These are phyloP conservation scores for Fusarium abutilonis DNA, from an alignment of 2,329 filamentous ascomycete species.

Conservation along the genomic window DNA sequence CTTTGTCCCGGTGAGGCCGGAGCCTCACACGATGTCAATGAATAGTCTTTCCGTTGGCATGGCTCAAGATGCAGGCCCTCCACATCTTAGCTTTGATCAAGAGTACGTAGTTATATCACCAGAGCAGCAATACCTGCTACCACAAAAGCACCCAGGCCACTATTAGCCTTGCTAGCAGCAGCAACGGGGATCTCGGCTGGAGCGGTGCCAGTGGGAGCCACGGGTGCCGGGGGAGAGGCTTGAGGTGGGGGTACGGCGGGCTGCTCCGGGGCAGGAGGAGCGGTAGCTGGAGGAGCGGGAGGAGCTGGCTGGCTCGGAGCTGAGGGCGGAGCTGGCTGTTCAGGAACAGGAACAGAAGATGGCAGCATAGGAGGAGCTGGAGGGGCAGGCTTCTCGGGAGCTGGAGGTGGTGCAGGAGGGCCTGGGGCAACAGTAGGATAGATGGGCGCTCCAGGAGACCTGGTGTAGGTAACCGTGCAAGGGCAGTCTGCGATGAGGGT, in stretches of 20 bases:
- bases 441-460: conserved; percentile 3
- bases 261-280: conserved; percentile 1
- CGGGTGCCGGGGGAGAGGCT: conserved; percentile 30
- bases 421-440: conserved; percentile 8
- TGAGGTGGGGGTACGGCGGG: conserved; percentile 8
- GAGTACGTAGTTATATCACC: conserved; percentile 46
- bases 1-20: neutral
- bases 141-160: conserved; percentile 52
- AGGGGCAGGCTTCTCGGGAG: neutral
- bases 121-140: conserved; percentile 54
- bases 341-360: conserved; percentile 1
- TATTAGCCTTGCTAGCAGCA: conserved; percentile 51
- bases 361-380: neutral
- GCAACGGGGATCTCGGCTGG: conserved; percentile 48
- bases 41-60: neutral
- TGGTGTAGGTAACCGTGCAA: conserved; percentile 53
- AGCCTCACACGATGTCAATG: neutral
- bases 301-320: conserved; percentile 1
- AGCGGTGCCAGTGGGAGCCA: conserved; percentile 11
- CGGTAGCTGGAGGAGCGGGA: neutral
- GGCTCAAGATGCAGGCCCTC: neutral
- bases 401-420: neutral
- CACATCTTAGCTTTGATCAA: neutral
- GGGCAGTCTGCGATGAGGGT: conserved; percentile 55
- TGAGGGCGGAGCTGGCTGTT: neutral